These are phyloP conservation scores for Wallemia ichthyophaga DNA, from an alignment of 1,284 basidiomycete species.

Conservation along the genomic window DNA sequence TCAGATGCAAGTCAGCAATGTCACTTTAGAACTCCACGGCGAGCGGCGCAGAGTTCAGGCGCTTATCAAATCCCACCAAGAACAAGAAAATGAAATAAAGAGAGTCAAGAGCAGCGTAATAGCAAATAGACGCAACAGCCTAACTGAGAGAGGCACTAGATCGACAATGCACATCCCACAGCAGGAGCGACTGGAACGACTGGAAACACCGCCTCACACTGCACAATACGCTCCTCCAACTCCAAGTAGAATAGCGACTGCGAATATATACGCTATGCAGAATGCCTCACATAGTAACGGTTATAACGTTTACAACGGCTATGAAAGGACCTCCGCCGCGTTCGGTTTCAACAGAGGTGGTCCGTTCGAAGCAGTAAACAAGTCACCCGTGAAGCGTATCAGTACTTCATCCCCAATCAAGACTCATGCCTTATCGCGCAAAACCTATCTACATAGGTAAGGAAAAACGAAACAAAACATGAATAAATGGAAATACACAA, in stretches of 20 bases:
- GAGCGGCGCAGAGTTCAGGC: background rate
- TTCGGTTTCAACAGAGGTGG: background rate
- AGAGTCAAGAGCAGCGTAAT: background rate
- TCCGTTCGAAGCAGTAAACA: background rate
- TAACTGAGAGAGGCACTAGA: background rate
- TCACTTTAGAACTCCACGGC: background rate
- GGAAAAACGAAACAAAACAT: background rate
- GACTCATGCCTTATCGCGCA: background rate
- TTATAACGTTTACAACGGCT: too few species aligned
- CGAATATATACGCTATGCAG: background rate
- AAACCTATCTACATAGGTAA: background rate
- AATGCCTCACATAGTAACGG: background rate
- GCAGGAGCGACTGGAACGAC: too few species aligned
- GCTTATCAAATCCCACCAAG: background rate
- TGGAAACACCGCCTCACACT: too few species aligned
- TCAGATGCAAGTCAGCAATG: background rate
- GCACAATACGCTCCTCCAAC: background rate
- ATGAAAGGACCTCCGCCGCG: background rate
- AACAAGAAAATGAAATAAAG: background rate
- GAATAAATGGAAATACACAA: background rate
- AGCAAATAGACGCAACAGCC: background rate
- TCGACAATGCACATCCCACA: background rate
- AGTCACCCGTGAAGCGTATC: background rate
- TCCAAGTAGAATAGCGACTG: background rate
- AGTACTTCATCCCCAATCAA: background rate